These are phyloP conservation scores for Salix brachista DNA, from an alignment of 345 rosid species.

Conservation along the genomic window DNA sequence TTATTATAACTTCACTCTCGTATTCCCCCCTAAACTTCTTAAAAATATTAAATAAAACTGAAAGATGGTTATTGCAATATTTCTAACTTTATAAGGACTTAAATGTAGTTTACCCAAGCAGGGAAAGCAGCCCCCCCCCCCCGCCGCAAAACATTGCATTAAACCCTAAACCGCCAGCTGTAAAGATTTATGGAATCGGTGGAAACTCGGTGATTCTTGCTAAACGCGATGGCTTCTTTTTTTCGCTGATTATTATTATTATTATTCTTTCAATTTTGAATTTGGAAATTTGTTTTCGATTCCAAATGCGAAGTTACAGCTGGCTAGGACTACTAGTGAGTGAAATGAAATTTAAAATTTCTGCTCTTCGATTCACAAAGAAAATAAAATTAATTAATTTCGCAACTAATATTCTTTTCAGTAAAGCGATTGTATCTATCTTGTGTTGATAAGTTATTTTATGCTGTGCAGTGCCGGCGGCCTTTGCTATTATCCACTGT, in stretches of 20 bases:
- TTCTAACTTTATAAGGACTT: too few relatives aligned
- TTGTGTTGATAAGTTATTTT: neutral
- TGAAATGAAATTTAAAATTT: neutral
- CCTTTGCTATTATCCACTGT: conserved; percentile 33
- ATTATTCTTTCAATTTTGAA: neutral
- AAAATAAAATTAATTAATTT: neutral
- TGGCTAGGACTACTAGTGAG: conserved; percentile 50
- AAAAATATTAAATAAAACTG: too few relatives aligned
- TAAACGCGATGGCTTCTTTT: conserved; percentile 6
- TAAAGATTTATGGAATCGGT: neutral
- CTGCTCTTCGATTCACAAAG: neutral
- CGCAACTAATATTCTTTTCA: neutral
- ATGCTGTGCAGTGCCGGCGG: conserved; percentile 44
- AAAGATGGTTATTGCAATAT: too few relatives aligned
- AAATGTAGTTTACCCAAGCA: too few relatives aligned
- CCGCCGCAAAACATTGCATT: too few relatives aligned
- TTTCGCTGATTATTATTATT: neutral
- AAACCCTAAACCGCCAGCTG: too few relatives aligned
- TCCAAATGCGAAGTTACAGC: conserved; percentile 47
- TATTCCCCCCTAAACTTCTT: too few relatives aligned
- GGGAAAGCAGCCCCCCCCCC: too few relatives aligned
- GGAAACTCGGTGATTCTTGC: conserved; percentile 10
- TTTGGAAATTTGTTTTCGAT: neutral
- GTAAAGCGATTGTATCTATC: neutral
- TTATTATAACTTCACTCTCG: too few relatives aligned